Base-by-base conservation (phyloP, 768 basidiomycete genomes). In the Suillus sp. region DNA sequence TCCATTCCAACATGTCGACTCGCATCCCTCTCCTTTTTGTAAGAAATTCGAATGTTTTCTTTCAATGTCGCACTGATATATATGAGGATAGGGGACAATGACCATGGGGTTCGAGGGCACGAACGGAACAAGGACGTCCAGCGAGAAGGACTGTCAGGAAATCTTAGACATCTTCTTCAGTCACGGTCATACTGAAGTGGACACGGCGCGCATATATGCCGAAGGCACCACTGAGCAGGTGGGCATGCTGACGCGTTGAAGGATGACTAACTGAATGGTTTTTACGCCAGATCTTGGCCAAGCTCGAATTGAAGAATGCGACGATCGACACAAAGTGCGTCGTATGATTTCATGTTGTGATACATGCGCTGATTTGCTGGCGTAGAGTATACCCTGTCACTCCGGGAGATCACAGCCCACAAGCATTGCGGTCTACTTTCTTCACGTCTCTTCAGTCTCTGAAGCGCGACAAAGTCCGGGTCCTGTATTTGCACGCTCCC, bases 401-500 rank as follows among this genome's bases (percentile, higher is more conserved):
- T 1, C 71, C 76, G 68, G 85, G 84, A 54, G 80, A 74, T 50
- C 81, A 84, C 67, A 62, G 68, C 0, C 78, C 84, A 0, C 71
- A 67, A 25, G 72, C 69, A 27, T 68, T 88, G 8, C 76, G 83
- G 25, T 78, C 77, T 50, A 74, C 78, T n/a, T 79, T 88, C 56
- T 62, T 78, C 20, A 72, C 65, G 5, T 88, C 86, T 1, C 73
- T 87, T 47, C 71, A 79, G 42, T 72, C 72, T 13, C 74, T 88
- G 20, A 77, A 79, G 38, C 75, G 78, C 6, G 71, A 81, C 72
- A 87, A 78, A 62, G 78, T 77, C 22, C 78, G 81, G 5, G 80
- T 82, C 20, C 79, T 84, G 72, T 88, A 88, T 65, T 75, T 89
- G 35, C 87, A 89, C 63, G 83, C 79, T 13, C 88, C 87, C 1